Evolutionary conservation across 83 land plant genomes (phyloP).

Genomic region (Diphasiastrum complanatum): DNA sequence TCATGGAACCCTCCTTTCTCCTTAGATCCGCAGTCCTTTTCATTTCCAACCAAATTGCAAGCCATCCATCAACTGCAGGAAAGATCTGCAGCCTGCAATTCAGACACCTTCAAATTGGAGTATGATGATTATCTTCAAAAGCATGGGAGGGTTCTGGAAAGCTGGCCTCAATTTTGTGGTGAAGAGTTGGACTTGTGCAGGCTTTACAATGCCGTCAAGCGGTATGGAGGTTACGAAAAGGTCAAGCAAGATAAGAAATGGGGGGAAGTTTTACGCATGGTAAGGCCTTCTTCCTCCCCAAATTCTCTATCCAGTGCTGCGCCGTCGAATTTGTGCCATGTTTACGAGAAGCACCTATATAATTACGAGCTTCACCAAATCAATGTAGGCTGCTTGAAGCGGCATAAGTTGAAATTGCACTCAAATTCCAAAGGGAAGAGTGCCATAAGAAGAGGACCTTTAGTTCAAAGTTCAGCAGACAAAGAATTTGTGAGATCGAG

Average conservation of each 20-base stretch:
- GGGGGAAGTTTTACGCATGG: conserved; percentile 76
- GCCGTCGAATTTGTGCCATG: conserved; percentile 50
- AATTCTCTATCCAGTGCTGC: conserved; percentile 43
- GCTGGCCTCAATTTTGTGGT: conserved; percentile 51
- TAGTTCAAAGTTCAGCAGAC: not conserved
- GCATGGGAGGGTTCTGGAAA: conserved; percentile 30
- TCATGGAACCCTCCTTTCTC: conserved; percentile 88
- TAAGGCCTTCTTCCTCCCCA: conserved; percentile 23
- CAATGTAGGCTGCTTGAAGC: conserved; percentile 18
- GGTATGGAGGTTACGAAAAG: conserved; percentile 75
- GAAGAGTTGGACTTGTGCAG: conserved; percentile 73
- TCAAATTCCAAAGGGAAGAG: conserved; percentile 19
- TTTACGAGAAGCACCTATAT: conserved; percentile 65
- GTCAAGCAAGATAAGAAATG: conserved; percentile 68
- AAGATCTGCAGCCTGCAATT: conserved; percentile 70
- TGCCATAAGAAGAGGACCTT: conserved; percentile 6
- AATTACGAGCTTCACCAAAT: conserved; percentile 54
- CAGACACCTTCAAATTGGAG: conserved; percentile 77
- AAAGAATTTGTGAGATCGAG: not conserved
- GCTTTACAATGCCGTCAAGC: conserved; percentile 75
- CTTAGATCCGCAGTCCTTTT: conserved; percentile 46
- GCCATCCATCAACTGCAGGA: conserved; percentile 83
- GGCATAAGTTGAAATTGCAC: conserved; percentile 1
- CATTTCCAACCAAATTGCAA: conserved; percentile 89
- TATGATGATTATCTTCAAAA: conserved; percentile 52